phyloP scores from a whole-genome alignment of 805 yeast genomes.

The Cyberlindnera maclurae region DNA sequence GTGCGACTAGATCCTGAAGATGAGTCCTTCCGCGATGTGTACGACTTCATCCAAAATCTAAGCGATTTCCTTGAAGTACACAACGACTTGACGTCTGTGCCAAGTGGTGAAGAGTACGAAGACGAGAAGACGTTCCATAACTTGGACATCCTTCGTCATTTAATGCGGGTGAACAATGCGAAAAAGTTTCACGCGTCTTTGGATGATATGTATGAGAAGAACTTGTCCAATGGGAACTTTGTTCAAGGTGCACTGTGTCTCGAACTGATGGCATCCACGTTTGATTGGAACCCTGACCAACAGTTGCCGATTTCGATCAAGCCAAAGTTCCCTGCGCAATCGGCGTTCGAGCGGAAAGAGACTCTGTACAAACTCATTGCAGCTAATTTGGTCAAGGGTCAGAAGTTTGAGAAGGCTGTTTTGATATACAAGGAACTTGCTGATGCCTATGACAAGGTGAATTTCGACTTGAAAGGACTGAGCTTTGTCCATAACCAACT shows the following conservation, averaged over 20 bases:
- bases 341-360: constrained; percentile 77
- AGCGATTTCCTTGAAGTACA: constrained; percentile 57
- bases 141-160: constrained; percentile 66
- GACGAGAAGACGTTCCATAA: constrained; percentile 81
- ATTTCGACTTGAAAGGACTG: constrained; percentile 71
- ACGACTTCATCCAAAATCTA: constrained; percentile 45
- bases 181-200: constrained; percentile 76
- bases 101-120: constrained; percentile 76
- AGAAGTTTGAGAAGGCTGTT: constrained; percentile 72
- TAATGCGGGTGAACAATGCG: constrained; percentile 72
- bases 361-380: constrained; percentile 65
- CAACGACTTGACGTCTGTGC: constrained; percentile 64
- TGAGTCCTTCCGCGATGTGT: constrained; percentile 46
- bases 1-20: constrained; percentile 57
- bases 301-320: constrained; percentile 47
- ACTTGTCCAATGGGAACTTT: constrained; percentile 50
- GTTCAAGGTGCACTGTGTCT: constrained; percentile 81
- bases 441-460: constrained; percentile 62
- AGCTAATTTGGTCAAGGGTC: constrained; percentile 58
- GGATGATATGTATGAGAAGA: constrained; percentile 62
- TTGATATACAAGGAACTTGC: constrained; percentile 71
- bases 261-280: constrained; percentile 70
- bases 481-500: constrained; percentile 63
- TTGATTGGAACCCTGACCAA: constrained; percentile 61
- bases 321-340: constrained; percentile 74